These are phyloP conservation scores for Zygoascus meyerae DNA, from an alignment of 1,139 yeast species.

Conservation along the genomic window DNA sequence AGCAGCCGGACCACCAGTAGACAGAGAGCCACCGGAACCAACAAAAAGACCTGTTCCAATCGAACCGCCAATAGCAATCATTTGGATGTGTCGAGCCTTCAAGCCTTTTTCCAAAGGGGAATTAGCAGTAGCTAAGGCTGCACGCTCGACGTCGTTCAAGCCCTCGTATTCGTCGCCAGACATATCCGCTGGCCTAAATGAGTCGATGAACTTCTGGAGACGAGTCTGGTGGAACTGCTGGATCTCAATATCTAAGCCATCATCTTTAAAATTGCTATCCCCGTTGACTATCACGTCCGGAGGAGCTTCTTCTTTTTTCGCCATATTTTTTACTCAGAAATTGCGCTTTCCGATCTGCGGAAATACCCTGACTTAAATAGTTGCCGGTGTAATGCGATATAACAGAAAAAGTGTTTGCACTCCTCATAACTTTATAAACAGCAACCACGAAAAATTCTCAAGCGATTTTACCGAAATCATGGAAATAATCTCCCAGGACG, in stretches of 20 bases:
- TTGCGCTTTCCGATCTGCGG: too few relatives aligned
- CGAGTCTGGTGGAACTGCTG: constrained; percentile 9
- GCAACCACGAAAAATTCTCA: too few relatives aligned
- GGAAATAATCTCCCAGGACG: too few relatives aligned
- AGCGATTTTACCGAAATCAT: too few relatives aligned
- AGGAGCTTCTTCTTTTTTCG: too few relatives aligned
- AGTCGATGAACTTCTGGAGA: constrained; percentile 26
- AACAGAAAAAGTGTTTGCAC: too few relatives aligned
- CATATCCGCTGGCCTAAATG: constrained; percentile 28
- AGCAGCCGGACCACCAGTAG: constrained; percentile 71
- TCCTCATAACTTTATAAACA: too few relatives aligned
- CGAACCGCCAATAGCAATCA: constrained; percentile 81
- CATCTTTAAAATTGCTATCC: background rate
- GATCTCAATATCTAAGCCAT: constrained; percentile 1
- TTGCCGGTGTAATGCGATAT: too few relatives aligned
- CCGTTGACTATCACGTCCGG: too few relatives aligned
- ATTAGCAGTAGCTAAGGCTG: constrained; percentile 29
- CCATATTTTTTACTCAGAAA: too few relatives aligned
- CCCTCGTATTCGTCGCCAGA: constrained; percentile 20
- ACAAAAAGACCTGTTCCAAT: constrained; percentile 76
- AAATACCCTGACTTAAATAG: too few relatives aligned
- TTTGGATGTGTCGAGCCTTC: constrained; percentile 48
- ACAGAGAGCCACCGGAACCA: constrained; percentile 65
- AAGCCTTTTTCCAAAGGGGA: constrained; percentile 40
- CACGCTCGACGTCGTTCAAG: constrained; percentile 24